Evolutionary conservation across 805 yeast genomes (phyloP).

Genomic region (Priceomyces haplophilus): DNA sequence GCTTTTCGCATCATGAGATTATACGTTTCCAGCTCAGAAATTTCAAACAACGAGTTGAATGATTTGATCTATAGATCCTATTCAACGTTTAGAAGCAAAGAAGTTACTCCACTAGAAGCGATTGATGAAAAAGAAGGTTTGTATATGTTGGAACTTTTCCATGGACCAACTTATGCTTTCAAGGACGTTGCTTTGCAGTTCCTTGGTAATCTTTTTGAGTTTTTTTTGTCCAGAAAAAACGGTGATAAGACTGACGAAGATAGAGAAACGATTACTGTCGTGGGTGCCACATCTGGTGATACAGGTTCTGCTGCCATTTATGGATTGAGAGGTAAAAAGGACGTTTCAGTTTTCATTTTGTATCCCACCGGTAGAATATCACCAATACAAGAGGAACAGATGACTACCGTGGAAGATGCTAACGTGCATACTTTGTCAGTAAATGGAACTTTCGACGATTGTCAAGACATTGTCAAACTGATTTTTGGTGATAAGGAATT

Average conservation of each 20-base stretch:
- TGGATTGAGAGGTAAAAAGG: slow-evolving; percentile 95
- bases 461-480: slow-evolving; percentile 94
- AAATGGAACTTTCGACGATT: slow-evolving; percentile 95
- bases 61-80: slow-evolving; percentile 68
- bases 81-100: slow-evolving; percentile 81
- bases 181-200: slow-evolving; percentile 98
- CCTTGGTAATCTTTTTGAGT: slow-evolving; percentile 95
- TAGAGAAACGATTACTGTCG: slow-evolving; percentile 86
- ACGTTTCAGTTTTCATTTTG: slow-evolving; percentile 93
- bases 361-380: slow-evolving; percentile 98
- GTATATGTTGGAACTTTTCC: slow-evolving; percentile 88
- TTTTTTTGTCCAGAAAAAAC: slow-evolving; percentile 77
- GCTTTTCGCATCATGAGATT: slow-evolving; percentile 84
- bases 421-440: slow-evolving; percentile 95
- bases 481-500: slow-evolving; percentile 87
- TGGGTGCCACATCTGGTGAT: slow-evolving; percentile 99
- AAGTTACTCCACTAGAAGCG: slow-evolving; percentile 82
- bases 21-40: slow-evolving; percentile 71
- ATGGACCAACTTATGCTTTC: slow-evolving; percentile 99
- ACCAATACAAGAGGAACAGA: slow-evolving; percentile 96
- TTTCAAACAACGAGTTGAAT: slow-evolving; percentile 65
- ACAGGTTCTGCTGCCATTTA: slow-evolving; percentile 99
- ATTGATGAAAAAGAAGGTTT: slow-evolving; percentile 57
- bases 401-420: slow-evolving; percentile 92
- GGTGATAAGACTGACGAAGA: slow-evolving; percentile 46